These are phyloP conservation scores for Apiospora hydei DNA, from an alignment of 2,329 filamentous ascomycete species.

Conservation along the genomic window DNA sequence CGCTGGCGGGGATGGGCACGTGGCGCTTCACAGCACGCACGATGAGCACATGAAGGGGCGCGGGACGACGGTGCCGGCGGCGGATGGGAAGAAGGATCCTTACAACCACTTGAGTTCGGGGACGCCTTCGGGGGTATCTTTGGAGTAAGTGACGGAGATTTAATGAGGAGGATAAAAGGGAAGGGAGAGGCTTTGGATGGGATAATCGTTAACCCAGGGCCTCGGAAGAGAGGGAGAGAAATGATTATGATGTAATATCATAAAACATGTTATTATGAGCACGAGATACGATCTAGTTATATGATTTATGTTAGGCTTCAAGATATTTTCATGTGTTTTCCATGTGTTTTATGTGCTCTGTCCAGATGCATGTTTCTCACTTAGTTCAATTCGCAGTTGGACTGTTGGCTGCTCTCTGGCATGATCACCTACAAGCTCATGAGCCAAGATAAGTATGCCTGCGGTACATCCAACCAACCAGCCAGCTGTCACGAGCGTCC, in stretches of 20 bases:
- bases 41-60: slow-evolving; percentile 2
- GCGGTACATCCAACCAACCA: too few relatives aligned
- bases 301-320: background rate
- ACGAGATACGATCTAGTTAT: background rate
- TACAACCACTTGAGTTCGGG: slow-evolving; percentile 7
- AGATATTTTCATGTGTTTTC: too few relatives aligned
- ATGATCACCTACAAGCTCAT: too few relatives aligned
- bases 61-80: background rate
- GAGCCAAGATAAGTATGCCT: too few relatives aligned
- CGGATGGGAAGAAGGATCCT: background rate
- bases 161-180: too few relatives aligned
- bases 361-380: background rate
- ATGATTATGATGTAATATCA: background rate
- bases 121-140: background rate
- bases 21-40: background rate
- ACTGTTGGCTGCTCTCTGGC: too few relatives aligned
- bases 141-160: background rate
- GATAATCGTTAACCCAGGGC: background rate
- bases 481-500: background rate
- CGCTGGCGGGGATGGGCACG: background rate
- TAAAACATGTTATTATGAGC: background rate
- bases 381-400: too few relatives aligned
- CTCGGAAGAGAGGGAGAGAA: background rate
- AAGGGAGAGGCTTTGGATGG: background rate
- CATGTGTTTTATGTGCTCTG: too few relatives aligned